Evolutionary conservation across 495 filamentous ascomycete genomes (phyloP).

Genomic region (Parachaetomium inaequale): DNA sequence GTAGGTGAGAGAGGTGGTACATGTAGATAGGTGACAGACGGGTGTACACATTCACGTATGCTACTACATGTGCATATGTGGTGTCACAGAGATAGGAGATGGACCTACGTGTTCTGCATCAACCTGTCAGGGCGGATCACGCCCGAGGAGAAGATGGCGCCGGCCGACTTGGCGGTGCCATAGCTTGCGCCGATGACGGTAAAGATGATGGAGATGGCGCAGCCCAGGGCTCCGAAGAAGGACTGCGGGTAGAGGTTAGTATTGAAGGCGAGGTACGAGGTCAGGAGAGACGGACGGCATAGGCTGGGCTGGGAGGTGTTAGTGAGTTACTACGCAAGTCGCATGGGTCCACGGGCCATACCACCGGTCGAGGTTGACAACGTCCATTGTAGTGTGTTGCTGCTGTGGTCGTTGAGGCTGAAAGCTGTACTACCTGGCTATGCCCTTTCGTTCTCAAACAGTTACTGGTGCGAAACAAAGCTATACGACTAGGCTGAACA

Average conservation of each 20-base stretch:
- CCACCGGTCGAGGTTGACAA: constrained; percentile 30
- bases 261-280: background rate
- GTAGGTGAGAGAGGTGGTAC: too few species aligned
- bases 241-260: constrained; percentile 24
- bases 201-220: constrained; percentile 63
- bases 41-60: background rate
- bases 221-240: constrained; percentile 51
- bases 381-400: constrained; percentile 6
- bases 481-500: background rate
- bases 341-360: background rate
- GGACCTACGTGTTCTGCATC: constrained; percentile 60
- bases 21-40: too few species aligned
- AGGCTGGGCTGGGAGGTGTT: constrained; percentile 36
- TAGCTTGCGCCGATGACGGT: constrained; percentile 79
- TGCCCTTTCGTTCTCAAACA: background rate
- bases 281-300: constrained; percentile 35
- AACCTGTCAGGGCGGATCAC: constrained; percentile 67
- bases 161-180: constrained; percentile 78
- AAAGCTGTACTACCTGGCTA: background rate
- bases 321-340: background rate
- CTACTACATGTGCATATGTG: background rate
- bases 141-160: constrained; percentile 70
- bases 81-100: background rate
- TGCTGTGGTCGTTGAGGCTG: background rate
- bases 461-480: background rate